These are phyloP conservation scores for Macrotyloma uniflorum DNA, from an alignment of 306 rosid genomes.

Conservation along the genomic window DNA sequence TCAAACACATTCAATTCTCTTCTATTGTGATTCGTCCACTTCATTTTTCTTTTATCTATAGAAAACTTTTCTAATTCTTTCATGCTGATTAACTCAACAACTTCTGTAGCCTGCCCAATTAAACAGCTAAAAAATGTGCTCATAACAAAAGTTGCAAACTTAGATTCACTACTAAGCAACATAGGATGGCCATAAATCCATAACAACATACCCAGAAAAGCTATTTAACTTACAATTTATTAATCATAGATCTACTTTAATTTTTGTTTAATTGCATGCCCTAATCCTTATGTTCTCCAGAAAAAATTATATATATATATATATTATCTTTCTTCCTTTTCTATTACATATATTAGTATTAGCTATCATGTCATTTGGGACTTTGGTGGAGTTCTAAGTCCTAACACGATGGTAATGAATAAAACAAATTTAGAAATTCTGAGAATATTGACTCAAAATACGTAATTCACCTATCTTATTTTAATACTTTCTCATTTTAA, in stretches of 20 bases:
- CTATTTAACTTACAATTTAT: not conserved
- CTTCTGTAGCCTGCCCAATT: not conserved
- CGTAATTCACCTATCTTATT: not conserved
- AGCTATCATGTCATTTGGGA: not conserved
- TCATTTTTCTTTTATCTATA: not conserved
- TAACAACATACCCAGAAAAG: not conserved
- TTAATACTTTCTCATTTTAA: not conserved
- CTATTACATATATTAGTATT: not conserved
- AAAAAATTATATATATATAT: not conserved
- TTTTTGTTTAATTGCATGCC: not conserved
- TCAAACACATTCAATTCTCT: slow-evolving; percentile 14
- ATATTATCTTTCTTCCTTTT: not conserved
- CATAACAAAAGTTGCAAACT: not conserved
- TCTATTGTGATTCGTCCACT: not conserved
- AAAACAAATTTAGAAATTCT: not conserved
- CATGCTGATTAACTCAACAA: not conserved
- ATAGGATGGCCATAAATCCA: not conserved
- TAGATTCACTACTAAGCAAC: not conserved
- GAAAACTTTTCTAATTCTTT: not conserved
- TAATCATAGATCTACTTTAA: not conserved
- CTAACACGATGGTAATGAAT: not conserved
- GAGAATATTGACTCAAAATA: not conserved
- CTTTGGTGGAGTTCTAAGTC: not conserved
- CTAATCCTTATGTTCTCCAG: not conserved
- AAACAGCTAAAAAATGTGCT: not conserved